A percentile compares a stretch with the other conserved stretches of the same genome.
Evolutionary conservation across 345 rosid species (phyloP).

Genomic region (Gossypium rotundifolium): DNA sequence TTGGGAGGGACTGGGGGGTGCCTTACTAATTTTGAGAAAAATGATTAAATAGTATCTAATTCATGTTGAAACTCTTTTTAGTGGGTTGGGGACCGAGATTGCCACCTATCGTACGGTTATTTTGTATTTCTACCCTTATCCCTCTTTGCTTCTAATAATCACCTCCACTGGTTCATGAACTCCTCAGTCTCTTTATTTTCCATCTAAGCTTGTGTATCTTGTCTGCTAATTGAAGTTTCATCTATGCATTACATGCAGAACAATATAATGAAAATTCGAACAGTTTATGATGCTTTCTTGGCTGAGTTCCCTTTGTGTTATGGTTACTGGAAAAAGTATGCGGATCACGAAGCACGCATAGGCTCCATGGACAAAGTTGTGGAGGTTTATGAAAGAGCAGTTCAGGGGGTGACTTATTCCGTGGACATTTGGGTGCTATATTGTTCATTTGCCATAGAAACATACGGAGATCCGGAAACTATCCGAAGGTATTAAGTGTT

Average conservation of each 20-base stretch:
- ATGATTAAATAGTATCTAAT: neutral
- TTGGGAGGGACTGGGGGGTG: neutral
- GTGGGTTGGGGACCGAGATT: neutral
- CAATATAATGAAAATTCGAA: slow-evolving; percentile 65
- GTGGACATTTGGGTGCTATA: slow-evolving; percentile 98
- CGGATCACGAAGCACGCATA: slow-evolving; percentile 85
- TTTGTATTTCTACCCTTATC: neutral
- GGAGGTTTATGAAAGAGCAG: slow-evolving; percentile 94
- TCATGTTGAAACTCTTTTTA: neutral
- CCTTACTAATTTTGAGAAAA: neutral
- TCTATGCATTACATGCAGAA: slow-evolving; percentile 46
- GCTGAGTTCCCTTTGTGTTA: slow-evolving; percentile 93
- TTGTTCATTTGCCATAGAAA: slow-evolving; percentile 70
- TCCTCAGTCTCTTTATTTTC: neutral
- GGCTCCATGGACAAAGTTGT: slow-evolving; percentile 91
- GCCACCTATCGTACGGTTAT: neutral
- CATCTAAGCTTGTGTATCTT: neutral
- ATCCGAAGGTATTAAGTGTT: slow-evolving; percentile 74
- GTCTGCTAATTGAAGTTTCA: slow-evolving; percentile 16
- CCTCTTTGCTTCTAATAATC: neutral
- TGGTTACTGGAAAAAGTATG: slow-evolving; percentile 99
- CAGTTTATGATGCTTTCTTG: slow-evolving; percentile 84
- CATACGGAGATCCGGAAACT: slow-evolving; percentile 90
- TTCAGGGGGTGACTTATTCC: slow-evolving; percentile 87
- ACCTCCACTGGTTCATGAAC: neutral